Evolutionary conservation across 352 stramenopile species (phyloP).

Genomic region (Pythium diclinum): DNA sequence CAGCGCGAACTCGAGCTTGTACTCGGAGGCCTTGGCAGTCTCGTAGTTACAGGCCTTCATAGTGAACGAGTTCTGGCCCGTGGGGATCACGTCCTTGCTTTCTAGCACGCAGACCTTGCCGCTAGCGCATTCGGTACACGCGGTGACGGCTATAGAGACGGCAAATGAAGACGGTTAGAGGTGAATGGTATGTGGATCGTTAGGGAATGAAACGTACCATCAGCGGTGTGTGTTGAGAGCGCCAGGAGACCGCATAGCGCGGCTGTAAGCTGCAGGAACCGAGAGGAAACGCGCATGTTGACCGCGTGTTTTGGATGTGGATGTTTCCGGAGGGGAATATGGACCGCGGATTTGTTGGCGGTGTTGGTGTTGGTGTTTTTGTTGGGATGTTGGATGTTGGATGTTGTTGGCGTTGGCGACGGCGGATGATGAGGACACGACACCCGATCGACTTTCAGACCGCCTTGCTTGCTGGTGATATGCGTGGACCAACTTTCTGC

Average conservation of each 20-base stretch:
- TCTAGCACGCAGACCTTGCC: conserved; percentile 62
- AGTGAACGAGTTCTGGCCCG: conserved; percentile 37
- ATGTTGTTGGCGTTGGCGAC: background rate
- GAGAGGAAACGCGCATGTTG: background rate
- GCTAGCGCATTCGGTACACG: conserved; percentile 46
- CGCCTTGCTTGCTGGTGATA: background rate
- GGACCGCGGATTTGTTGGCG: background rate
- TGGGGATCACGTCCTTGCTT: conserved; percentile 32
- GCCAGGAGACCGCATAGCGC: background rate
- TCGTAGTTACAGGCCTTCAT: conserved; percentile 77
- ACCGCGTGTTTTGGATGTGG: background rate
- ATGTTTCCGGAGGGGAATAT: background rate
- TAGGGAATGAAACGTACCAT: conserved; percentile 2
- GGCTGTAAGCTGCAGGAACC: background rate
- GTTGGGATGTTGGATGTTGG: background rate
- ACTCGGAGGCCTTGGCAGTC: conserved; percentile 22
- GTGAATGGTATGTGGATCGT: background rate
- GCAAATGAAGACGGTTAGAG: conserved; percentile 1
- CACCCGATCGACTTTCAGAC: background rate
- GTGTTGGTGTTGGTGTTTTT: conserved; percentile 1
- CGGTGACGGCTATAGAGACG: conserved; percentile 31
- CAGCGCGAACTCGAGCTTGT: conserved; percentile 44
- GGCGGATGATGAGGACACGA: background rate
- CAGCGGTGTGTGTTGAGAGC: background rate
- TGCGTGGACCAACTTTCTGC: background rate